Conservation (phyloP, 306 rosid genomes). For the Abrus pulchellus region DNA sequence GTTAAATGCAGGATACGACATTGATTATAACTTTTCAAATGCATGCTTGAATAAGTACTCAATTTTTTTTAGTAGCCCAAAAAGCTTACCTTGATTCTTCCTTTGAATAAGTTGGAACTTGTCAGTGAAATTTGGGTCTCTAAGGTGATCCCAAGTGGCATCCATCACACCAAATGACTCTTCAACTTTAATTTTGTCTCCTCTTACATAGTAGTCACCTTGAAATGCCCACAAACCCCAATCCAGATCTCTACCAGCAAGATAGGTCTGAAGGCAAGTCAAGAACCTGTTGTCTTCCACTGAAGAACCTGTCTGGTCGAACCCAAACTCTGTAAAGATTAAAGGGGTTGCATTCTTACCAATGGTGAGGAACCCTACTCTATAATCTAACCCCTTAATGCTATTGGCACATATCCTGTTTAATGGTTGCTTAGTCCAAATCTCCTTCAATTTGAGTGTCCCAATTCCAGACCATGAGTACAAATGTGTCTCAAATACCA, state of each 20-base stretch:
- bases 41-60: neutral
- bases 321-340: conserved; percentile 64
- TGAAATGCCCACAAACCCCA: conserved; percentile 74
- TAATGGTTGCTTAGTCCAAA: conserved; percentile 59
- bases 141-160: conserved; percentile 48
- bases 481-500: conserved; percentile 64
- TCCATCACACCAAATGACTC: conserved; percentile 67
- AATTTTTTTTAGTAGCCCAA: neutral
- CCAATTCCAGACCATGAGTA: conserved; percentile 67
- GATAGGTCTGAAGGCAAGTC: conserved; percentile 68
- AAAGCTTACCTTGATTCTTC: conserved; percentile 54
- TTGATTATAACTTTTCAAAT: neutral
- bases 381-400: conserved; percentile 43
- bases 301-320: conserved; percentile 44
- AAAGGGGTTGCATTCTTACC: conserved; percentile 57
- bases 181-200: conserved; percentile 41
- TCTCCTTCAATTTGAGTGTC: conserved; percentile 52
- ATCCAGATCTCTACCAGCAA: conserved; percentile 64
- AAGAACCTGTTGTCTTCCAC: conserved; percentile 56
- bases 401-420: conserved; percentile 54
- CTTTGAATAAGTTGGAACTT: conserved; percentile 56
- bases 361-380: conserved; percentile 57
- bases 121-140: conserved; percentile 51
- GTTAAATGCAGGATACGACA: neutral
- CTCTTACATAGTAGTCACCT: conserved; percentile 57